phyloP scores from a whole-genome alignment of 129 eudicot genomes.

The Pittosporum tobira region DNA sequence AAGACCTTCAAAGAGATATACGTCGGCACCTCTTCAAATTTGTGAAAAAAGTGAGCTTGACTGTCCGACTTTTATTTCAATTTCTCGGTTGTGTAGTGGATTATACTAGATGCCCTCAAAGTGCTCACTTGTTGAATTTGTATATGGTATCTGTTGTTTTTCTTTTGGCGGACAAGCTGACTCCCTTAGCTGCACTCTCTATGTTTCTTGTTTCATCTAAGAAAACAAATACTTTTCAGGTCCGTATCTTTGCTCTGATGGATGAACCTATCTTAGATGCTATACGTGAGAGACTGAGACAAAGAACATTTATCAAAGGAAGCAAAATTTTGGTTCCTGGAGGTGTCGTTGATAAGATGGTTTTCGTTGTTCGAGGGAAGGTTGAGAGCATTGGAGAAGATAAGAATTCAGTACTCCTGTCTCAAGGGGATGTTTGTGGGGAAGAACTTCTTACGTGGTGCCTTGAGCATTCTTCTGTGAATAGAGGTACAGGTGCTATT shows the following conservation, averaged over 20 bases:
- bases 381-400: slow-evolving; percentile 64
- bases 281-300: slow-evolving; percentile 57
- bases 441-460: slow-evolving; percentile 89
- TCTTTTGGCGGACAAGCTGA: not conserved
- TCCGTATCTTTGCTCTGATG: slow-evolving; percentile 47
- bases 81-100: no score
- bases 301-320: slow-evolving; percentile 58
- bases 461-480: slow-evolving; percentile 63
- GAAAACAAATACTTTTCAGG: slow-evolving; percentile 28
- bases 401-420: slow-evolving; percentile 24
- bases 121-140: no score
- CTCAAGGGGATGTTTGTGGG: slow-evolving; percentile 74
- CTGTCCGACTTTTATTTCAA: no score
- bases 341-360: slow-evolving; percentile 59
- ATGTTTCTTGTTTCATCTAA: not conserved
- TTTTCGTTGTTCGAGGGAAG: slow-evolving; percentile 67
- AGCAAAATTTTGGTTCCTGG: slow-evolving; percentile 47
- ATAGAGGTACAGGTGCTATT: slow-evolving; percentile 32
- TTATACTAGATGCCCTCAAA: no score
- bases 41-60: slow-evolving; percentile 48
- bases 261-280: slow-evolving; percentile 74
- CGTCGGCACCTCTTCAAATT: slow-evolving; percentile 61
- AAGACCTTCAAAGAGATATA: slow-evolving; percentile 76
- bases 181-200: not conserved
- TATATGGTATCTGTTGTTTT: no score